Evolutionary conservation across 305 asterid species (phyloP), one percentile per base, ranked within the genome.

Genomic region (Withania somnifera): DNA sequence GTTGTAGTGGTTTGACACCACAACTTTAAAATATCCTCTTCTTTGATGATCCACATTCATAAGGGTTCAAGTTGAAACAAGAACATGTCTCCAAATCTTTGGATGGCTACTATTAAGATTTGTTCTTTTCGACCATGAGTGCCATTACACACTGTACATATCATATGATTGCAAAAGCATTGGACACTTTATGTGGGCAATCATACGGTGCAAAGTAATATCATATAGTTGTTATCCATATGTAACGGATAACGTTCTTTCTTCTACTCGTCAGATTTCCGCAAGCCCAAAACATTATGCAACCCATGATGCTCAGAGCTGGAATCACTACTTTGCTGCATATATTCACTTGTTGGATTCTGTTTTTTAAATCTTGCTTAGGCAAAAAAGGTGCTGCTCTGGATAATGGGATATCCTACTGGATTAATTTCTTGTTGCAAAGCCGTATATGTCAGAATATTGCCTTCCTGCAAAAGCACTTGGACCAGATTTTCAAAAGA

Each of bases 151-250:
- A n/a, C 26, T 54, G 61, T 22, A 54, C 61, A n/a, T 54, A 19
- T 17, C 11, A 6, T 15, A 22, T 51, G n/a, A n/a, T n/a, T n/a
- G 93, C 87, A 5, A 86, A 92, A 45, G 94, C 93, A 0, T 30
- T 90, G 82, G 94, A 91, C 81, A 91, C 94, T 2, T 87, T 90
- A 85, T 90, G 95, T 47, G 95, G 95, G 2, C 93, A 91, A 50
- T 82, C 95, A 3, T 90, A 83, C 28, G 92, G 95, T 1, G 95
- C 93, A 1, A 88, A 83, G 54, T 91, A 90, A n/a, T 86, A 90
- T 86, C 93, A 88, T 20, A 82, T 90, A 87, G 86, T 91, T 11
- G 93, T 92, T 0, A 83, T 91, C 6, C 93, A 91, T 87, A 91
- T 88, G 92, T 93, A 91, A 75, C 76, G 89, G 60, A 93, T 92